These are phyloP conservation scores for Scopulariopsis brevicaulis DNA, from an alignment of 2,329 filamentous ascomycete genomes.

Conservation along the genomic window DNA sequence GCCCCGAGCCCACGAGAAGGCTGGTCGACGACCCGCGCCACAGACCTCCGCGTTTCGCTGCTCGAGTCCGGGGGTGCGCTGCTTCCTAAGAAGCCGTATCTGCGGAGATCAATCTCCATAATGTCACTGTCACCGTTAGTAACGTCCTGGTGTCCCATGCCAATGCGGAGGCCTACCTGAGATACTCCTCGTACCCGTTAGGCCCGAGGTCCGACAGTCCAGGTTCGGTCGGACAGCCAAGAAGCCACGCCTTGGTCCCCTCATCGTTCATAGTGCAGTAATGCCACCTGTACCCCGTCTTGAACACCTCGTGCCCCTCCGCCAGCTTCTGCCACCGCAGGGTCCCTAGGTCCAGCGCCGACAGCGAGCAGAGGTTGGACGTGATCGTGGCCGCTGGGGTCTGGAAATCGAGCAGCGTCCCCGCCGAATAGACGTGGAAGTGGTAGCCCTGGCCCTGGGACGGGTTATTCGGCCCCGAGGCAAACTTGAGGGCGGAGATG, in stretches of 20 bases:
- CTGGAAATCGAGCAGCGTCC: conserved; percentile 85
- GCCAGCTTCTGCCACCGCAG: conserved; percentile 92
- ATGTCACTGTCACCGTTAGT: conserved; percentile 50
- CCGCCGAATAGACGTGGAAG: conserved; percentile 91
- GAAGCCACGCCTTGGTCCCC: conserved; percentile 89
- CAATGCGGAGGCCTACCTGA: conserved; percentile 35
- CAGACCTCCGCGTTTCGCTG: conserved; percentile 33
- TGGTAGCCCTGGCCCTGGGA: conserved; percentile 85
- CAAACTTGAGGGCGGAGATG: conserved; percentile 85
- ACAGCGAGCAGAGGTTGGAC: conserved; percentile 79
- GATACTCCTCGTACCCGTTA: conserved; percentile 74
- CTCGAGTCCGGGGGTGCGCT: conserved; percentile 48
- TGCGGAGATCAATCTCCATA: conserved; percentile 82
- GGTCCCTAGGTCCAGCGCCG: conserved; percentile 74
- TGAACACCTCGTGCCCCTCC: conserved; percentile 89
- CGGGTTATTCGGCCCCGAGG: conserved; percentile 68
- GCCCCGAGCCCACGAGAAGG: conserved; percentile 63
- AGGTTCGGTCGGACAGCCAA: conserved; percentile 78
- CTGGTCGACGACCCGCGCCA: conserved; percentile 34
- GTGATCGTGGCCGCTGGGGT: conserved; percentile 84
- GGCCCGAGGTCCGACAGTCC: conserved; percentile 52
- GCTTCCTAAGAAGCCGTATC: conserved; percentile 83
- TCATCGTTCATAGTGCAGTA: conserved; percentile 95
- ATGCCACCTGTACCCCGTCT: conserved; percentile 88
- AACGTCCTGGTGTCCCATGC: neutral